Evolutionary conservation across 2,329 filamentous ascomycete species (phyloP).

Genomic region (Penicillium sp.): DNA sequence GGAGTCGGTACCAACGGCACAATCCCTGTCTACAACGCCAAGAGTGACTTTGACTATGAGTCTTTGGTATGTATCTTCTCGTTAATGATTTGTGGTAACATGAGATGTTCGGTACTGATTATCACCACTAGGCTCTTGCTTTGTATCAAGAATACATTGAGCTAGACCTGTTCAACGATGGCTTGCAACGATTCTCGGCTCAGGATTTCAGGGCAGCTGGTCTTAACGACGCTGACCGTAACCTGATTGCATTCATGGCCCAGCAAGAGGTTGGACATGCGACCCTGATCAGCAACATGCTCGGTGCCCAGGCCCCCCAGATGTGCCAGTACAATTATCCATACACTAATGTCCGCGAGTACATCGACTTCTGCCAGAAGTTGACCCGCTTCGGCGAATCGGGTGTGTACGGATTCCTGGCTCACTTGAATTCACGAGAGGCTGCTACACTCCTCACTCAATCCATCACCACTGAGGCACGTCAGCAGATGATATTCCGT

Average conservation of each 20-base stretch:
- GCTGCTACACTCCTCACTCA: constrained; percentile 68
- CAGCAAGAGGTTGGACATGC: constrained; percentile 73
- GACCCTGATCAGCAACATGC: constrained; percentile 70
- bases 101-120: not conserved
- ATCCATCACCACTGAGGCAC: constrained; percentile 71
- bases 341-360: constrained; percentile 67
- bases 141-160: constrained; percentile 83
- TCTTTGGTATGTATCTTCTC: constrained; percentile 49
- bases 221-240: constrained; percentile 63
- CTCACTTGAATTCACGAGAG: constrained; percentile 70
- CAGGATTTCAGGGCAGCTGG: constrained; percentile 65
- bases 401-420: constrained; percentile 74
- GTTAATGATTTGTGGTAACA: not conserved
- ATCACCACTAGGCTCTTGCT: constrained; percentile 50
- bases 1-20: constrained; percentile 74
- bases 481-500: constrained; percentile 79
- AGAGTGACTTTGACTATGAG: constrained; percentile 79
- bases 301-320: constrained; percentile 63
- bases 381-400: constrained; percentile 76
- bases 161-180: constrained; percentile 74
- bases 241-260: constrained; percentile 69
- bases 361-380: constrained; percentile 78
- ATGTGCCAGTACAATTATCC: constrained; percentile 83
- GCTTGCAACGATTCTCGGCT: constrained; percentile 62
- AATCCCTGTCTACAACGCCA: constrained; percentile 67